Percentiles rank a stretch among this genome's conserved stretches.
These are phyloP conservation scores for Trypanosoma lewisi DNA, from an alignment of 208 protist genomes.

Conservation along the genomic window DNA sequence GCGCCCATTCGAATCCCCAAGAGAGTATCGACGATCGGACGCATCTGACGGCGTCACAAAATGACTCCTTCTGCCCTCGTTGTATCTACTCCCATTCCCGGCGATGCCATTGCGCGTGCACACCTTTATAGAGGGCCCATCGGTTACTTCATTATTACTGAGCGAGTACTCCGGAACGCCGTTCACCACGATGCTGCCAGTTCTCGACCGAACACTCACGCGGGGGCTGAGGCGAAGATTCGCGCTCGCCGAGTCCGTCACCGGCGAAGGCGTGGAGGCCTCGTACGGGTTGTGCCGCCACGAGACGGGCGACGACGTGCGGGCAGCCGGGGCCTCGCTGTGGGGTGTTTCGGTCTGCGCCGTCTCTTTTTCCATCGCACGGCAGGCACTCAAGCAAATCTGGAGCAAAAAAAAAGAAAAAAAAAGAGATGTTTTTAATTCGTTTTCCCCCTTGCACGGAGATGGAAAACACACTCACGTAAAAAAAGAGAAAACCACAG, in stretches of 20 bases:
- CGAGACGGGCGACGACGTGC: slow-evolving; percentile 3
- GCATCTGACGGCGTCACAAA: not conserved
- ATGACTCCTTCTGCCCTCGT: not conserved
- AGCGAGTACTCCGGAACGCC: not conserved
- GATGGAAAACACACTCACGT: too few species aligned
- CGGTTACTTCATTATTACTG: not conserved
- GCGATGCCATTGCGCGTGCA: not conserved
- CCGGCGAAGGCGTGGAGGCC: not conserved
- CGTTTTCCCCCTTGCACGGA: too few species aligned
- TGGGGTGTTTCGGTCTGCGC: not conserved
- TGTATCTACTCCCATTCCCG: not conserved
- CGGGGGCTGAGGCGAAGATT: not conserved
- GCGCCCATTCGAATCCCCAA: not conserved
- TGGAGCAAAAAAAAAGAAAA: too few species aligned
- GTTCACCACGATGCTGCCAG: not conserved
- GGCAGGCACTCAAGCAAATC: too few species aligned
- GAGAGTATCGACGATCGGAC: not conserved
- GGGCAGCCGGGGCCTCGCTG: slow-evolving; percentile 3
- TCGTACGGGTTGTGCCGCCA: slow-evolving; percentile 22
- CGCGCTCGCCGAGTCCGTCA: not conserved
- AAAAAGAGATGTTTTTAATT: too few species aligned
- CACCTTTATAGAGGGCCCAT: not conserved
- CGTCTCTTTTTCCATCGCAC: too few species aligned
- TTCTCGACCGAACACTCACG: not conserved
- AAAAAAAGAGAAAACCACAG: too few species aligned